Evolutionary conservation across 768 basidiomycete species (phyloP).

Genomic region (Boletus patriciae): DNA sequence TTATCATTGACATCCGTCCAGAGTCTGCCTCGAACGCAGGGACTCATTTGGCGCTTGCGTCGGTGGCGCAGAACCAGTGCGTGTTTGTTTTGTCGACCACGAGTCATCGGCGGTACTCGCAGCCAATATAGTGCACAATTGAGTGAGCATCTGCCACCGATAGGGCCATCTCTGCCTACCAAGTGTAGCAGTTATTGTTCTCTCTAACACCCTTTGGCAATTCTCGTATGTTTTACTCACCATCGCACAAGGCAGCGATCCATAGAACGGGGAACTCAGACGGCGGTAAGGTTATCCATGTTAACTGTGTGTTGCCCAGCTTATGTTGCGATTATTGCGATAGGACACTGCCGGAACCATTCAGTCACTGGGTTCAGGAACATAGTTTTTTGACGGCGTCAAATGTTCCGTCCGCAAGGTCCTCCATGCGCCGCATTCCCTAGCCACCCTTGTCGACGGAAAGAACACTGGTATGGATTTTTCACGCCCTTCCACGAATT

Average conservation of each 20-base stretch:
- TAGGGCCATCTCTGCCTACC: conserved; percentile 17
- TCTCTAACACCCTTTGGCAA: conserved; percentile 18
- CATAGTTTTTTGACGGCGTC: background rate
- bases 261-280: background rate
- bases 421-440: background rate
- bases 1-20: too few relatives aligned
- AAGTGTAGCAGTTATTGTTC: conserved; percentile 26
- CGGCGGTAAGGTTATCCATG: conserved; percentile 11
- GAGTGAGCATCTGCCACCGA: background rate
- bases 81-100: background rate
- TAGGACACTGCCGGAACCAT: background rate
- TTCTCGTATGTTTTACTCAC: conserved; percentile 29
- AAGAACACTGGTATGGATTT: background rate
- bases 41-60: background rate
- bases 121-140: background rate
- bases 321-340: background rate
- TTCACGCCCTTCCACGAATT: background rate
- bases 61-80: background rate
- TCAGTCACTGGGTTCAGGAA: background rate
- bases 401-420: background rate
- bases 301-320: background rate
- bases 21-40: background rate
- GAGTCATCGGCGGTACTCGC: background rate
- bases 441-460: background rate
- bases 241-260: conserved; percentile 12